Conservation (phyloP, 257 asterid genomes). For the Pogostemon cablin region DNA sequence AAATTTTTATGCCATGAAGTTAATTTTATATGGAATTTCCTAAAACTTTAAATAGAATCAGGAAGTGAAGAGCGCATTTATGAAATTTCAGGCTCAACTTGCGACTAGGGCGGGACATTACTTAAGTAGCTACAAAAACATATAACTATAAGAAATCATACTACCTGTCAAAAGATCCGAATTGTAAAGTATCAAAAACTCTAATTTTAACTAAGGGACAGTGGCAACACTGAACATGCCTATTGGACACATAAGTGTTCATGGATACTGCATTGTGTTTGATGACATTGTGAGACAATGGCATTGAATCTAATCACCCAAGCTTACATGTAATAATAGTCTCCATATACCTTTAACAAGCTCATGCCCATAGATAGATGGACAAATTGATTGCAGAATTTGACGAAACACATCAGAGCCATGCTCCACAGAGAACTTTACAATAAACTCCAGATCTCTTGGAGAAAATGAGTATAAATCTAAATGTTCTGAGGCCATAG, state of each 20-base stretch:
- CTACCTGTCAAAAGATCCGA: conserved; percentile 8
- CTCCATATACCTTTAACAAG: conserved; percentile 82
- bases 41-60: conserved; percentile 4
- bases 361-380: conserved; percentile 96
- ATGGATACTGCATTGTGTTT: conserved; percentile 6
- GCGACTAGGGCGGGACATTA: conserved; percentile 21
- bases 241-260: conserved; percentile 1
- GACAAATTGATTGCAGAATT: conserved; percentile 88
- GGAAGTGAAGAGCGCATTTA: conserved; percentile 9
- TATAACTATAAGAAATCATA: neutral
- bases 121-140: conserved; percentile 11
- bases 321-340: conserved; percentile 21
- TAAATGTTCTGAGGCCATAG: conserved; percentile 57
- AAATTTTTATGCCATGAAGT: conserved; percentile 6
- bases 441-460: conserved; percentile 86
- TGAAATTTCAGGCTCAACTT: conserved; percentile 22
- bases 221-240: conserved; percentile 7
- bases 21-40: conserved; percentile 11
- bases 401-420: conserved; percentile 81
- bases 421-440: conserved; percentile 86
- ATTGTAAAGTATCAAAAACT: conserved; percentile 21
- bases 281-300: conserved; percentile 15
- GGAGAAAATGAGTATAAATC: conserved; percentile 85
- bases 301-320: conserved; percentile 18
- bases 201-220: conserved; percentile 17